Base-by-base conservation (phyloP, 2,329 filamentous ascomycete species). In the Paecilomyces sp. region DNA sequence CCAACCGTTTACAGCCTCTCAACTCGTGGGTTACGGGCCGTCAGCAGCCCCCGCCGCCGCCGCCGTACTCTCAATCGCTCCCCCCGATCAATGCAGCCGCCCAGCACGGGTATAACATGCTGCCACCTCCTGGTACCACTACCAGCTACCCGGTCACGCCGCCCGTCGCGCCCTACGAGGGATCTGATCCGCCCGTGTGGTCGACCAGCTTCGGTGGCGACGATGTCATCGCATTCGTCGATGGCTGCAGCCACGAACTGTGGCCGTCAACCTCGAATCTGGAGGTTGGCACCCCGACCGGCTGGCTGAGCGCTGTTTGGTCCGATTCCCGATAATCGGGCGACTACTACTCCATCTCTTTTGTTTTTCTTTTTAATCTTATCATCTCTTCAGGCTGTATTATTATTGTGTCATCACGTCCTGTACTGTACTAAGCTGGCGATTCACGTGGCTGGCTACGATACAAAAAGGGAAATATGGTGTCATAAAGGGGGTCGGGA, bases 1-100 rank as follows among this genome's bases (percentile, higher is more conserved):
- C 71, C 24, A 72, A 74, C 57, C 73, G 74, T 6, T 64, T 77
- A 28, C 75, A 77, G 54, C 73, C 75, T 3, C 67, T 77, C 60
- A 76, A 75, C 57, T 70, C 74, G 13, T 77, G 74, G 74, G 63
- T 72, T 33, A 67, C 70, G 9, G 62, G 66, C 3, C 72, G 70
- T 28, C 67, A 67, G 18, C 71, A 71, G 25, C 30, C 30, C 5
- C 66, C 66, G 7, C 71, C 69, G 3, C 68, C 60, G n/a, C 60
- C 66, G 24, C 61, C 74, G 28, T 76, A 76, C 59, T 70, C 73
- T 0, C 74, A 75, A 56, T 72, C 74, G 1, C 66, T 76, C 1
- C 75, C 74, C 2, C 71, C 74, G 0, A 76, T 75, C 65, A 75
- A 68, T 58, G 66, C 71, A 12, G 62, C 70, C 15, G 59, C 72